Base-by-base conservation (phyloP, 1,284 basidiomycete species). In the Phaffia rhodozyma region DNA sequence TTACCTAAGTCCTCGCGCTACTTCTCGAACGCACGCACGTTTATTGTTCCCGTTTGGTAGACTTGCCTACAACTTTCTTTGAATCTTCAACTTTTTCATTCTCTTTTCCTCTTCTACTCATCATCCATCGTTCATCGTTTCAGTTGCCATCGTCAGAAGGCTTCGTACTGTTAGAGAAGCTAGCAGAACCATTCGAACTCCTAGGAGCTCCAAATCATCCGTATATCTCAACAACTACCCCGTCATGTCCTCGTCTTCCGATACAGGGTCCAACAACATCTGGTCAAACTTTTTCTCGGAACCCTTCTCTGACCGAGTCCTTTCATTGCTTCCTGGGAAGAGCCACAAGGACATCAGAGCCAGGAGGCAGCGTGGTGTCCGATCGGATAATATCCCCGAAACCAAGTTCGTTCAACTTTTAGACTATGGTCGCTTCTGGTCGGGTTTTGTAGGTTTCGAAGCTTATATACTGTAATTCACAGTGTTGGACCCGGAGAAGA, bases 401-500 rank as follows among this genome's bases (percentile, higher is more conserved):
- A 56, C 54, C 30, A 49, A 29, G 63, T 65, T 11, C 18, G 62
- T 60, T 30, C n/a, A 7, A 9, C 27, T 1, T 11, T 58, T 1
- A 25, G 5, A 6, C 34, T 23, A 9, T 47, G 34, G 3, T 47
- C 13, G 18, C 1, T 38, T 23, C 21, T 23, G 38, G 20, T 23
- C 23, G 27, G 5, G 11, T 30, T 23, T 1, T 38, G 21, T 3
- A 47, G 38, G 30, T 27, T 27, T 23, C 38, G 21, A 23, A 9
- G 6, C 20, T 23, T 30, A 21, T n/a, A 60, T 13, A 18, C 11
- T 23, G 11, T 34, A 21, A 30, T 20, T 21, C 16, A 4, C 25
- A 65, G 63, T 52, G 38, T 47, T 11, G 48, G 21, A 11, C 58
- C 30, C 16, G 63, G 63, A 18, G 63, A 65, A 34, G 58, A 65